A percentile compares a stretch with the other conserved stretches of the same genome.
Evolutionary conservation across 1,139 yeast species (phyloP).

Genomic region (Suhomyces anneliseae): DNA sequence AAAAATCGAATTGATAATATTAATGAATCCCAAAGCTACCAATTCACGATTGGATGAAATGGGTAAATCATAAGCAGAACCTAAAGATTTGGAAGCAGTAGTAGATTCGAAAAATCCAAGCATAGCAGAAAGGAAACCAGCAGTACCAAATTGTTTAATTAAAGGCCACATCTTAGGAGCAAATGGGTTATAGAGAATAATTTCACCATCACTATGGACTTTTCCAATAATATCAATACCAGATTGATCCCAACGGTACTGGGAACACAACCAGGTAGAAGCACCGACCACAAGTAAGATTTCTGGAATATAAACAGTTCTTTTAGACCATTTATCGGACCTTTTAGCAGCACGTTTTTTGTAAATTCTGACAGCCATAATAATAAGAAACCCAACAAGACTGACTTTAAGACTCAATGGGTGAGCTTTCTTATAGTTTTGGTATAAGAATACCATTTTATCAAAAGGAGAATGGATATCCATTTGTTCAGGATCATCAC

Average conservation of each 20-base stretch:
- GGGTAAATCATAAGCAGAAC: slow-evolving; percentile 62
- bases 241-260: slow-evolving; percentile 51
- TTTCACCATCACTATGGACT: slow-evolving; percentile 38
- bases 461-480: slow-evolving; percentile 79
- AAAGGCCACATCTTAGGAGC: slow-evolving; percentile 27
- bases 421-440: slow-evolving; percentile 43
- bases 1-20: slow-evolving; percentile 62
- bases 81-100: slow-evolving; percentile 83
- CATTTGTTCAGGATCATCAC: slow-evolving; percentile 35
- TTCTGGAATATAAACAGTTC: slow-evolving; percentile 70
- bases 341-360: slow-evolving; percentile 36
- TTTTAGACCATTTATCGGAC: slow-evolving; percentile 18
- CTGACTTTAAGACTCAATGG: slow-evolving; percentile 56
- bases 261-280: slow-evolving; percentile 58
- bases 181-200: slow-evolving; percentile 37
- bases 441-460: slow-evolving; percentile 59
- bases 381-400: slow-evolving; percentile 41
- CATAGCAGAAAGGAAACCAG: slow-evolving; percentile 77
- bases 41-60: slow-evolving; percentile 75
- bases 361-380: slow-evolving; percentile 41
- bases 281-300: slow-evolving; percentile 70
- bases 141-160: slow-evolving; percentile 47
- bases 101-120: slow-evolving; percentile 93
- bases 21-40: slow-evolving; percentile 80
- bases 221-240: slow-evolving; percentile 74